Base-by-base conservation (phyloP, 805 yeast genomes). In the Maudiozyma serrabonitensis region DNA sequence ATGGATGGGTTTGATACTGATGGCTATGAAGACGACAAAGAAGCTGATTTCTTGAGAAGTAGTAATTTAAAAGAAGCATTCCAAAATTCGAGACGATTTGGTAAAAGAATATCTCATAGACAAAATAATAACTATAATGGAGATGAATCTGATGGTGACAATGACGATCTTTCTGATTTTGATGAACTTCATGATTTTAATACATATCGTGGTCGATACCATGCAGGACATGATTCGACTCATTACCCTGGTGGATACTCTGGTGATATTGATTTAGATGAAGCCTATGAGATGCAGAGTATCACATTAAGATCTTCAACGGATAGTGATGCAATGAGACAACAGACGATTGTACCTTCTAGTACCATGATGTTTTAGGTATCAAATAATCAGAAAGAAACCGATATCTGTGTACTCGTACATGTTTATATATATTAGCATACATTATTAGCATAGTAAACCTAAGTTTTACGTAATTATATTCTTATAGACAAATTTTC, bases 351-450 rank as follows among this genome's bases (percentile, higher is more conserved):
- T 5, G 53, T 57, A 26, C 62, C 63, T 25, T 56, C 63, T 6
- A 52, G 63, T 0, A 56, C 64, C 5, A 60, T 61, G 56, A 58
- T 53, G 23, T 61, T 61, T 42, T 61, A 40, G 53, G n/a, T 39
- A 19, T 2, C 6, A 2, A 9, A 37, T 37, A 2, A 16, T 23
- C 25, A 7, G 42, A 35, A 13, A 21, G 6, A 15, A 35, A 6
- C 18, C 16, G 16, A 35, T 8, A 28, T 28, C 6, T 2, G 2
- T 28, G 3, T 8, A 28, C 32, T 28, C 32, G 6, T 28, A 28
- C 12, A 11, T 28, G 32, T 28, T 9, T 28, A 28, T 28, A 28
- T 28, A 28, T 28, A 28, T 28, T 11, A 28, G 32, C 32, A 28
- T 28, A 9, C 12, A 8, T 37, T 37, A n/a, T 18, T n/a, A 37